Conservation (phyloP, 2,329 filamentous ascomycete species). For the Huntiella moniliformis region DNA sequence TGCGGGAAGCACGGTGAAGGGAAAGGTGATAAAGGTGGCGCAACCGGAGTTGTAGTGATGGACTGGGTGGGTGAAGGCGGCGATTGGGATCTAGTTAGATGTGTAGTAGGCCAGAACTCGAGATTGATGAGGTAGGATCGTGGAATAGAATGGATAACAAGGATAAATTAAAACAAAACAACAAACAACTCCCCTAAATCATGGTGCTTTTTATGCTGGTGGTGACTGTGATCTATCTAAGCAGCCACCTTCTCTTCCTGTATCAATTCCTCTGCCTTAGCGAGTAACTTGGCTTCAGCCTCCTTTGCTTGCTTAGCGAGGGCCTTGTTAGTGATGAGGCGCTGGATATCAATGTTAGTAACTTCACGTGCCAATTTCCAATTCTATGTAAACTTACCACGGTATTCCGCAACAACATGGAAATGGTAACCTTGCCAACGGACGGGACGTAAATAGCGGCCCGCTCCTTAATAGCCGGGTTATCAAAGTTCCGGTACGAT, state of each 20-base stretch:
- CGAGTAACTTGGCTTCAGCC: constrained; percentile 13
- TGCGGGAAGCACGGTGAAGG: constrained; percentile 36
- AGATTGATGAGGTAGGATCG: constrained; percentile 29
- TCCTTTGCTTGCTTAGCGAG: constrained; percentile 24
- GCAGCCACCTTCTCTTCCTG: constrained; percentile 1
- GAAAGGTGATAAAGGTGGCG: constrained; percentile 41
- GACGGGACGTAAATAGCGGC: constrained; percentile 93
- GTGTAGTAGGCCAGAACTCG: constrained; percentile 82
- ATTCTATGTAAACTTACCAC: constrained; percentile 40
- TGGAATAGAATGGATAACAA: background rate
- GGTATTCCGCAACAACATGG: constrained; percentile 72
- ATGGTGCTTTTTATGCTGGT: too few species aligned
- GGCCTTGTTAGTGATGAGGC: constrained; percentile 26
- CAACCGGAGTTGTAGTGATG: constrained; percentile 74
- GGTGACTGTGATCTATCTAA: too few species aligned
- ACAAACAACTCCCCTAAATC: background rate
- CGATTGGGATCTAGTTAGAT: constrained; percentile 78
- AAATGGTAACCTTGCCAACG: constrained; percentile 94
- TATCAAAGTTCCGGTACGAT: constrained; percentile 81
- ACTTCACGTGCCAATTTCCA: background rate
- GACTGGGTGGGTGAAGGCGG: constrained; percentile 80
- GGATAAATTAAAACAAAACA: background rate
- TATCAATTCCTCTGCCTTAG: constrained; percentile 5
- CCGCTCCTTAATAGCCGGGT: constrained; percentile 75
- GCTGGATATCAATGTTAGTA: constrained; percentile 21